Conservation (phyloP, 179 eudicot species). For the Silene coronaria region DNA sequence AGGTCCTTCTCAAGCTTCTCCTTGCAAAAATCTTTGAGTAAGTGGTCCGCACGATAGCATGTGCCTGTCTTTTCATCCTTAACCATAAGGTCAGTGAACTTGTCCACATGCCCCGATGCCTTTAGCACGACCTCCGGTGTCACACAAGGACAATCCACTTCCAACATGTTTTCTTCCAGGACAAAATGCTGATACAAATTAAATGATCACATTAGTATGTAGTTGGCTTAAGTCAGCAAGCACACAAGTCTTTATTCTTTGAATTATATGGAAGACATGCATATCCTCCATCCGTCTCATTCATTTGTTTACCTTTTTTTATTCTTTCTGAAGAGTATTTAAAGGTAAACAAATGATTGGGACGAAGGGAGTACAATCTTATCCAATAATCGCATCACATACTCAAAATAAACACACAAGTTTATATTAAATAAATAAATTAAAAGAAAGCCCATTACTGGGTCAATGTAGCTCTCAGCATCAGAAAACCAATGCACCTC, state of each 20-base stretch:
- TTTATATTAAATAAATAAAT: no score
- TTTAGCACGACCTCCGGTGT: slow-evolving; percentile 86
- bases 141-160: slow-evolving; percentile 90
- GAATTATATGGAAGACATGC: neutral
- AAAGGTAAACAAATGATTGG: no score
- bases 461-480: neutral
- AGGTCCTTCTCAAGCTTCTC: slow-evolving; percentile 76
- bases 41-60: slow-evolving; percentile 85
- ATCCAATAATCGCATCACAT: no score
- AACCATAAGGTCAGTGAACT: slow-evolving; percentile 94
- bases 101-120: slow-evolving; percentile 94
- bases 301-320: no score
- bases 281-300: no score
- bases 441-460: no score
- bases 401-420: no score
- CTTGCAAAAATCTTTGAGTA: slow-evolving; percentile 79
- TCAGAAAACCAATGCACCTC: neutral
- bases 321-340: no score
- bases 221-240: neutral
- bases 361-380: no score
- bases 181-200: slow-evolving; percentile 59
- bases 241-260: neutral
- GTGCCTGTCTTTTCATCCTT: slow-evolving; percentile 80
- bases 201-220: slow-evolving; percentile 8
- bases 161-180: slow-evolving; percentile 86